Base-by-base conservation (phyloP, 768 basidiomycete species). In the Mycena olivaceomarginata region DNA sequence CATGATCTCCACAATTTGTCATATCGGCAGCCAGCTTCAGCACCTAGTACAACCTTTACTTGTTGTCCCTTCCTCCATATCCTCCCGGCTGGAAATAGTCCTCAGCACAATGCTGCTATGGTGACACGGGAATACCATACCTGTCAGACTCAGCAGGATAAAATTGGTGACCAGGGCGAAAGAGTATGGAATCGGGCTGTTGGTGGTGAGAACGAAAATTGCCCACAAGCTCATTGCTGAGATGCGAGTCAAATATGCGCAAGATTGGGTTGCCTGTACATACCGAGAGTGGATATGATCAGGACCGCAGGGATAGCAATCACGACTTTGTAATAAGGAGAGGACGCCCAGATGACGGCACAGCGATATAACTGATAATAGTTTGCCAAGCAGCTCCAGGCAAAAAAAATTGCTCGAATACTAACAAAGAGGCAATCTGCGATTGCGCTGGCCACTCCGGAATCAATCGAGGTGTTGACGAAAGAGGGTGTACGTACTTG, bases 91-190 rank as follows among this genome's bases (percentile, higher is more conserved):
- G 41, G 10, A n/a, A 13, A 31, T 31, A 31, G 31, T 31, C 31
- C 31, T 31, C 3, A 16, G 20, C 13, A 25, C 31, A 31, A 31
- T 31, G 31, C 10, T 4, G 56, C 10, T 16, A 13, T 7, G 31
- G 41, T 48, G 40, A 13, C 31, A 31, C 31, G 31, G 31, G 31
- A 31, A 31, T 31, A 31, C 22, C 11, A 1, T 57, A 72, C 70
- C 70, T 5, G 70, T 72, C 13, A 73, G 10, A n/a, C 43, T n/a
- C 1, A 73, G 65, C 20, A 73, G 11, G 1, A 73, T 31, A 18
- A 46, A 39, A 40, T 73, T 73, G 10, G 72, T 67, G 16, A 51
- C 41, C 13, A 73, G 65, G 8, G 72, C 72, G 31, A 73, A 2
- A 11, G 20, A 2, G 25, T n/a, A 73, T 1, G 65, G 65, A 22